phyloP scores from a whole-genome alignment of 148 eudicot species.

The Selenicereus undatus region DNA sequence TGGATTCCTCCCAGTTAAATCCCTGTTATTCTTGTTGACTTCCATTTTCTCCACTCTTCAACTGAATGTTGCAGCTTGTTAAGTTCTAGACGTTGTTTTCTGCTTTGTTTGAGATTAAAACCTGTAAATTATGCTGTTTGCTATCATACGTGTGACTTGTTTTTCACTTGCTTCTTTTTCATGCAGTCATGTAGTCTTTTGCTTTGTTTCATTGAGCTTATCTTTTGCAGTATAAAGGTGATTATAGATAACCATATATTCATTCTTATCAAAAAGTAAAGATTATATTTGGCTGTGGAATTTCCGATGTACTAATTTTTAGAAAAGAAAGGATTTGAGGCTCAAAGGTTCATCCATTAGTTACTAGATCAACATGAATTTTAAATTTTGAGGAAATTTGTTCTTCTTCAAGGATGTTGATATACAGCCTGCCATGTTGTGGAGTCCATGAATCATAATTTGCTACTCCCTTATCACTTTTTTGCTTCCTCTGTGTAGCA shows the following conservation, averaged over 20 bases:
- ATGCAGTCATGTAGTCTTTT: background rate
- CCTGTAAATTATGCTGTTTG: background rate
- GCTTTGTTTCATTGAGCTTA: background rate
- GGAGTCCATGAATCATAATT: background rate
- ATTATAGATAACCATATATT: background rate
- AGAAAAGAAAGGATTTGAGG: background rate
- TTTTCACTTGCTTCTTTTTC: background rate
- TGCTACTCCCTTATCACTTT: background rate
- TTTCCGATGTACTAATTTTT: background rate
- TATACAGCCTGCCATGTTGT: background rate
- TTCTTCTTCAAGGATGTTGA: background rate
- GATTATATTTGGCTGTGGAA: background rate
- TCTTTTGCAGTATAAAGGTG: background rate
- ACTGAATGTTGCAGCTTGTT: background rate
- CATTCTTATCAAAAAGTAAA: too few species aligned
- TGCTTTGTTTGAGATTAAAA: background rate
- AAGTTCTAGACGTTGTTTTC: background rate
- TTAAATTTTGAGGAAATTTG: background rate
- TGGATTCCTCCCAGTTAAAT: background rate
- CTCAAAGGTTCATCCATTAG: background rate
- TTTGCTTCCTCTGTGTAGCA: slow-evolving; percentile 4
- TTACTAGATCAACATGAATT: background rate
- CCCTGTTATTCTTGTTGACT: background rate
- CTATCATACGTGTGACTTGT: background rate
- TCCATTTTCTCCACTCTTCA: background rate